Evolutionary conservation across 306 rosid genomes (phyloP).

Genomic region (Trichosanthes cucumerina): DNA sequence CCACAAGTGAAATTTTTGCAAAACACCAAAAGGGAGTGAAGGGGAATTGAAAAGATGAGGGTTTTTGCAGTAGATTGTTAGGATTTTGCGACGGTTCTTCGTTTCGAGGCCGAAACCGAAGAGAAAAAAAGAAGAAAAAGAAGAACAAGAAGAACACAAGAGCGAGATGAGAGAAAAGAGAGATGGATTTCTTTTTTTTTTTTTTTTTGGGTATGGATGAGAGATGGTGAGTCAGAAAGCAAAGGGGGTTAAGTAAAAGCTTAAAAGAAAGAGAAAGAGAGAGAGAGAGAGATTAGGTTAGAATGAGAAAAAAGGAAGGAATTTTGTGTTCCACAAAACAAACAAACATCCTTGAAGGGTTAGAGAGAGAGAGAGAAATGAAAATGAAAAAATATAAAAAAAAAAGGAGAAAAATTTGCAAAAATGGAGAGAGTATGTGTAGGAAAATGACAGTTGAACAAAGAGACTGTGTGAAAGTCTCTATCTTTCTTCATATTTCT

Average conservation of each 20-base stretch:
- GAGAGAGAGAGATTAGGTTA: neutral
- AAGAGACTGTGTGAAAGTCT: neutral
- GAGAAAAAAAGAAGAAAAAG: neutral
- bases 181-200: neutral
- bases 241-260: neutral
- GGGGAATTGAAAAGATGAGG: neutral
- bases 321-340: constrained; percentile 2
- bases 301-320: neutral
- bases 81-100: neutral
- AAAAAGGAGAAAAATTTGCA: neutral
- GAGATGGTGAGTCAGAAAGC: neutral
- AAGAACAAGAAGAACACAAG: neutral
- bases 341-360: neutral
- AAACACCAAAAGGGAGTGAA: neutral
- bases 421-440: constrained; percentile 5
- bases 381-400: neutral
- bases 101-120: neutral
- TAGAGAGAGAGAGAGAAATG: neutral
- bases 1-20: neutral
- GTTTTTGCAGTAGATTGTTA: neutral
- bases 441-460: constrained; percentile 8
- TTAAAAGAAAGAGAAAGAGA: neutral
- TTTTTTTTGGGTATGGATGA: neutral
- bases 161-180: neutral
- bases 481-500: neutral